Base-by-base conservation (phyloP, 352 stramenopile species). In the Phytophthora tentaculata region DNA sequence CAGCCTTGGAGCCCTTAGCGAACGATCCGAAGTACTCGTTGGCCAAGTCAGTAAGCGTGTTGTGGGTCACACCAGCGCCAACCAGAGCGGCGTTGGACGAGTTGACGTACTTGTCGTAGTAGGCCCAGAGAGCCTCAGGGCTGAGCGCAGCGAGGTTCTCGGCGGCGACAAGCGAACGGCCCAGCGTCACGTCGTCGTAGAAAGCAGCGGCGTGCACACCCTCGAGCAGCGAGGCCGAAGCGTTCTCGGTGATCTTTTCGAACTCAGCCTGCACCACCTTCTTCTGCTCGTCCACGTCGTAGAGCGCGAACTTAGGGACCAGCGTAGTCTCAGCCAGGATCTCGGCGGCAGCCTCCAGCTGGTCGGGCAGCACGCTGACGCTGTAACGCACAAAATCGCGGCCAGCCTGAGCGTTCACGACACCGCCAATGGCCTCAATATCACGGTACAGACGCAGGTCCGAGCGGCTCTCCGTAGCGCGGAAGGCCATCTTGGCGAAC, bases 401-500 rank as follows among this genome's bases (percentile, higher is more conserved):
- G 32, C 83, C 83, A 20, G 79, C 86, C 24, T 70, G 59, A 57
- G 86, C 86, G 67, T 74, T 61, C 48, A 94, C 73, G 20, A 84
- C 76, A 32, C 88, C 88, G 52, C 88, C 88, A 44, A 95, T 86
- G 35, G 86, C 74, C 69, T 95, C 88, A 67, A 95, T 88, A 65
- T 91, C 88, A 59, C 88, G 86, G 79, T 79, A 96, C 39, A 96
- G 73, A 44, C 82, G 81, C 69, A 96, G 74, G 68, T 96, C 88
- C 59, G 88, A 94, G 67, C 86, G 88, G 55, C 26, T 67, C 26
- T 83, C 61, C 12, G 88, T 96, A 23, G 86, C 74, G 47, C 86
- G 88, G 84, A 96, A 96, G 32, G 88, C 86, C 83, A 94, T 86
- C 76, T 94, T 92, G 61, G 83, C 73, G 48, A 90, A 90, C 47